Evolutionary conservation across 768 basidiomycete genomes (phyloP), one percentile per base, ranked within the genome.

Genomic region (Tylopilus rubrobrunneus): DNA sequence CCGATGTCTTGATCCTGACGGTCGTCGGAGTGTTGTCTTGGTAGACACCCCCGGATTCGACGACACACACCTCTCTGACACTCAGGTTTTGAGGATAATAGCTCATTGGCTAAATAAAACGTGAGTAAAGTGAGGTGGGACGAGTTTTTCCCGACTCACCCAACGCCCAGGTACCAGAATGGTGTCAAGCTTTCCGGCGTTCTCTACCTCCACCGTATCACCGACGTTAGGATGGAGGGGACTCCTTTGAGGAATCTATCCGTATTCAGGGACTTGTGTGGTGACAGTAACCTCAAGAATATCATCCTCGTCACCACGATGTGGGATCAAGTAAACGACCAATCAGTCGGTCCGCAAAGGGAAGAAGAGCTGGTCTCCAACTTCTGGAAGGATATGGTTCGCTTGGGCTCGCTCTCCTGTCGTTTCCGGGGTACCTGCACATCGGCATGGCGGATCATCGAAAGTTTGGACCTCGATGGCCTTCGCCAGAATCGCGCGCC

Each of bases 31-130:
- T 29, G 48, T 62, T 29, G 41, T 62, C 23, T 36, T 62, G 25
- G 56, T 61, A 7, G 60, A 62, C 29, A 62, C 60, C 5, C 60
- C 60, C 3, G 60, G 60, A 33, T 62, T 62, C 25, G 51, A 62
- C 12, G 61, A 62, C 21, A 62, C 57, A 8, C 1, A 25, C 12
- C 49, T 52, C 17, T 49, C 53, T 6, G 61, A 62, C 25, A 2
- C 36, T 5, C 43, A 53, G 37, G 41, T 63, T 39, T 44, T 62
- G 17, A 53, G 4, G 29, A 56, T 53, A 9, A 53, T 59, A 49
- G 53, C 57, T 39, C 19, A 45, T 21, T 62, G 61, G 61, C 29
- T 62, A 21, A 63, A 56, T 44, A 21, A 44, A 5, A 62, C 61
- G 61, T 62, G 27, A 52, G 60, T 49, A 12, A 7, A 34, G 0